Percentiles rank a stretch among this genome's conserved stretches.
phyloP scores from a whole-genome alignment of 2,329 filamentous ascomycete genomes.

The Penicillium sp. region DNA sequence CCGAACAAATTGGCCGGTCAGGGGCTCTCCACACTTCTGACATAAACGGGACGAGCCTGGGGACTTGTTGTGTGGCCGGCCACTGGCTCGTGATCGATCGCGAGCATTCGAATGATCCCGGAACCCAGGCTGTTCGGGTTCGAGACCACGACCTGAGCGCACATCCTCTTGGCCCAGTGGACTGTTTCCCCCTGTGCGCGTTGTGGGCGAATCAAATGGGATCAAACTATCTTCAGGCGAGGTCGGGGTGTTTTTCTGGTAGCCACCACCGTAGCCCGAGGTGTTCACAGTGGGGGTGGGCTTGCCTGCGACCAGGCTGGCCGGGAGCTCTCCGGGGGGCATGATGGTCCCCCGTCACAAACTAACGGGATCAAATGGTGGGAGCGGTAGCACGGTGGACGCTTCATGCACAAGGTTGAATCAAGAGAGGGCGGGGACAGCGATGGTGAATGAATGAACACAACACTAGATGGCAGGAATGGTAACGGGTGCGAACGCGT shows the following conservation, averaged over 20 bases:
- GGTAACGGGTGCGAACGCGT: not conserved
- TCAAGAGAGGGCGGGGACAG: conserved; percentile 4
- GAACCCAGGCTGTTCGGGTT: conserved; percentile 33
- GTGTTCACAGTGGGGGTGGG: conserved; percentile 39
- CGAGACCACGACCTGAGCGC: conserved; percentile 31
- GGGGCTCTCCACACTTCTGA: conserved; percentile 81
- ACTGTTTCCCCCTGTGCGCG: conserved; percentile 28
- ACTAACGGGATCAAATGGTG: conserved; percentile 12
- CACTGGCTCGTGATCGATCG: conserved; percentile 38
- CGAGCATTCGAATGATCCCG: conserved; percentile 36
- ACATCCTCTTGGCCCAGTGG: conserved; percentile 31
- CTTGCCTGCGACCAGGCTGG: conserved; percentile 45
- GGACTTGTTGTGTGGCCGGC: conserved; percentile 38
- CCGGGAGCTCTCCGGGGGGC: conserved; percentile 44
- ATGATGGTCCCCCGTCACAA: conserved; percentile 34
- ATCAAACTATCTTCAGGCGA: conserved; percentile 39
- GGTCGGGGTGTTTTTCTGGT: conserved; percentile 40
- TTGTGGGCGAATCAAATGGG: conserved; percentile 37
- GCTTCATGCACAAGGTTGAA: conserved; percentile 18
- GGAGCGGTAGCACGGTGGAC: conserved; percentile 8
- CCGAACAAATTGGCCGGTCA: conserved; percentile 94
- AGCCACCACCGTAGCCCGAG: conserved; percentile 35
- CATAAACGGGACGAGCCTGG: conserved; percentile 54
- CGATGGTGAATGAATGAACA: conserved; percentile 3
- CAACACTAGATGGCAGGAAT: not conserved